Evolutionary conservation across 1,284 basidiomycete species (phyloP).

Genomic region (Moesziomyces antarcticus): DNA sequence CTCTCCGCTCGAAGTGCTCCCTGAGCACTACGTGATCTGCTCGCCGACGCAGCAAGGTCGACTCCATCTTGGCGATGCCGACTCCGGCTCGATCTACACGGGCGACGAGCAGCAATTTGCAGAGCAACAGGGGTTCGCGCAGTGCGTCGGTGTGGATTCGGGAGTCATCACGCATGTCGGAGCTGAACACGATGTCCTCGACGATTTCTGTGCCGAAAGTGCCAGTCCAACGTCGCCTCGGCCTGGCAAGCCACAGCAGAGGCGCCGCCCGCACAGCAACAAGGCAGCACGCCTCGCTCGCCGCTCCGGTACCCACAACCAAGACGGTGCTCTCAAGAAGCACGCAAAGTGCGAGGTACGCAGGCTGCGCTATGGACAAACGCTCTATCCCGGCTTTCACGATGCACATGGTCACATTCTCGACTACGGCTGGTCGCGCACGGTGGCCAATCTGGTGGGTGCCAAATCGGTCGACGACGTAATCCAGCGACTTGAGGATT

Average conservation of each 20-base stretch:
- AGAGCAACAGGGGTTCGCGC: constrained; percentile 16
- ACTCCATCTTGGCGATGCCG: constrained; percentile 9
- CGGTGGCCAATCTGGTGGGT: constrained; percentile 54
- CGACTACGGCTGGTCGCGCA: constrained; percentile 55
- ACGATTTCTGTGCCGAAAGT: constrained; percentile 9
- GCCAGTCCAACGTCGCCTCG: neutral
- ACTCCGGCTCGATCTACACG: constrained; percentile 31
- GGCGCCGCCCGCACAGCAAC: constrained; percentile 27
- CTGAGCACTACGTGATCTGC: constrained; percentile 31
- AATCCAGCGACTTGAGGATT: constrained; percentile 43
- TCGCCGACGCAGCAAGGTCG: constrained; percentile 15
- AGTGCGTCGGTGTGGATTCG: constrained; percentile 30
- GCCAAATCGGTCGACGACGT: constrained; percentile 43
- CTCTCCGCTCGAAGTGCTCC: constrained; percentile 13
- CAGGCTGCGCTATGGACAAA: constrained; percentile 24
- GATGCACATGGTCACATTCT: constrained; percentile 65
- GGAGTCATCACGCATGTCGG: constrained; percentile 27
- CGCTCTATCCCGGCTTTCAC: constrained; percentile 54
- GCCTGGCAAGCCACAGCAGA: neutral
- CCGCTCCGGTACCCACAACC: neutral
- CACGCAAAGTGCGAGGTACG: constrained; percentile 17
- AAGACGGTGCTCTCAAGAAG: constrained; percentile 5
- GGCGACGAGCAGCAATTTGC: constrained; percentile 32
- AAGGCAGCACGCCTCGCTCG: constrained; percentile 29
- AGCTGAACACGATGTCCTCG: constrained; percentile 7